phyloP scores from a whole-genome alignment of 2,329 filamentous ascomycete species.

The Cytospora chrysosperma region DNA sequence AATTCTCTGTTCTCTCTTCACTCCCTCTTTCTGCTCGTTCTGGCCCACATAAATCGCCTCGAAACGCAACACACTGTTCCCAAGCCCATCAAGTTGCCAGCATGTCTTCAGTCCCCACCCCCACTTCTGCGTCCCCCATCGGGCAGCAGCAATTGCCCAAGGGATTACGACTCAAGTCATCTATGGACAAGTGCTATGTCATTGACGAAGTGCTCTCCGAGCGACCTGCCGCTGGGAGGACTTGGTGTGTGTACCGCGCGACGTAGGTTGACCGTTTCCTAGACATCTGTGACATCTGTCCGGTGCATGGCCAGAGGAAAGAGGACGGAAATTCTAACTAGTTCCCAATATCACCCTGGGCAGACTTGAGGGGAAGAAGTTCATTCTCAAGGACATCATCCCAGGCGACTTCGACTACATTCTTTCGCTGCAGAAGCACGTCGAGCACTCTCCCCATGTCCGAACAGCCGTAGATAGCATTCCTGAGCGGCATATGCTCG shows the following conservation, averaged over 20 bases:
- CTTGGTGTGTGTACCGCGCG: constrained; percentile 25
- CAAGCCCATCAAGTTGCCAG: constrained; percentile 19
- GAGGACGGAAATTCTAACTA: constrained; percentile 8
- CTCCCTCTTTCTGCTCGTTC: no score
- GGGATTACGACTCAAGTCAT: constrained; percentile 24
- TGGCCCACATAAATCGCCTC: no score
- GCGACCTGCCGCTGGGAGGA: constrained; percentile 23
- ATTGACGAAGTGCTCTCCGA: constrained; percentile 26
- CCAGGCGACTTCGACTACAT: constrained; percentile 23
- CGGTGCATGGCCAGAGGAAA: constrained; percentile 4
- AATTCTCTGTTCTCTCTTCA: no score
- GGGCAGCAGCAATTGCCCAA: constrained; percentile 21
- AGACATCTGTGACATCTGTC: constrained; percentile 5
- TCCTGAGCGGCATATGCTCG: constrained; percentile 24
- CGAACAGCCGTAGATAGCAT: constrained; percentile 25
- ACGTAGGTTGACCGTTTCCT: constrained; percentile 24
- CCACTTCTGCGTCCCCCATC: constrained; percentile 18
- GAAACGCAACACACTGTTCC: constrained; percentile 11
- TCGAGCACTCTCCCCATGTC: constrained; percentile 24
- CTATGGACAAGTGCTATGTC: constrained; percentile 23
- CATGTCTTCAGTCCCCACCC: constrained; percentile 18
- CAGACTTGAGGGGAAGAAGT: constrained; percentile 24
- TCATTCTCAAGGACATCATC: constrained; percentile 26
- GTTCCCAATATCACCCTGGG: constrained; percentile 16
- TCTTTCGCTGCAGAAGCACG: constrained; percentile 23